Conservation (phyloP, 768 basidiomycete species). For the Tulasnella sp. region DNA sequence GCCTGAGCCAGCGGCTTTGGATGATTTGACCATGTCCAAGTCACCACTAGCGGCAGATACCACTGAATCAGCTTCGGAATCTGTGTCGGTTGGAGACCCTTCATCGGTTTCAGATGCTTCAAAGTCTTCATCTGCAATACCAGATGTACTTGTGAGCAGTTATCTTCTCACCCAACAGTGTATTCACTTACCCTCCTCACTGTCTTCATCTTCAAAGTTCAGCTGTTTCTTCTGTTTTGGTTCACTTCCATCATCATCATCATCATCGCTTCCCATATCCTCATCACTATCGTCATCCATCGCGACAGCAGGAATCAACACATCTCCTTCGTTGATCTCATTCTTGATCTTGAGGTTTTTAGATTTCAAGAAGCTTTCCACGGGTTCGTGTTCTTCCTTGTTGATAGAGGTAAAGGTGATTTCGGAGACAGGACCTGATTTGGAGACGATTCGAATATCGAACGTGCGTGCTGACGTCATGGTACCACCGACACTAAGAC, state of each 20-base stretch:
- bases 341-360: constrained; percentile 93
- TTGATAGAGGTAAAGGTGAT: constrained; percentile 86
- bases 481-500: constrained; percentile 60
- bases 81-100: constrained; percentile 77
- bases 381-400: constrained; percentile 86
- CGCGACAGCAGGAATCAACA: constrained; percentile 48
- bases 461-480: constrained; percentile 85
- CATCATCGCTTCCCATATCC: constrained; percentile 66
- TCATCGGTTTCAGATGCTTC: constrained; percentile 67
- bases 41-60: constrained; percentile 47
- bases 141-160: not conserved
- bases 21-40: constrained; percentile 22
- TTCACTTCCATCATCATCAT: constrained; percentile 43
- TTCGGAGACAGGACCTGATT: constrained; percentile 52
- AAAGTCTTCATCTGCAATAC: constrained; percentile 73
- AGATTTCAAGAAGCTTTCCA: constrained; percentile 71
- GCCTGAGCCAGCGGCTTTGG: too few species aligned
- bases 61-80: constrained; percentile 48
- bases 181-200: constrained; percentile 45
- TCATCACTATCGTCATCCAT: constrained; percentile 66
- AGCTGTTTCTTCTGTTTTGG: constrained; percentile 38
- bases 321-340: constrained; percentile 78
- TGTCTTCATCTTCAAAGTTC: constrained; percentile 60
- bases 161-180: constrained; percentile 12
- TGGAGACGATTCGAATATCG: constrained; percentile 80